These are phyloP conservation scores for Rhodotorula sp. DNA, from an alignment of 1,284 basidiomycete species.

Conservation along the genomic window DNA sequence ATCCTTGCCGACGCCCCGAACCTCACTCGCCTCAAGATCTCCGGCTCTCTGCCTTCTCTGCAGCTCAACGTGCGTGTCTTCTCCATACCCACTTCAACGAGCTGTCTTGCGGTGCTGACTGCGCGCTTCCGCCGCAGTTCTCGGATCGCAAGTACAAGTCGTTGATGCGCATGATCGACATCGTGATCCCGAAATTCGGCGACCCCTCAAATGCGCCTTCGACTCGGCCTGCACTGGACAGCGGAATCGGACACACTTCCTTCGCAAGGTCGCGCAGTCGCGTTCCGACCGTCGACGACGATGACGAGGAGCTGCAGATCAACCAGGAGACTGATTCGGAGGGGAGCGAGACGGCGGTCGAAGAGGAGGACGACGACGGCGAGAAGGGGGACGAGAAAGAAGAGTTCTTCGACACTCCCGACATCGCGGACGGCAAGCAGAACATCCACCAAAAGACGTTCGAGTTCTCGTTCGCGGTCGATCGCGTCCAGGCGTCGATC, in stretches of 20 bases:
- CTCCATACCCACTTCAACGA: too few species aligned
- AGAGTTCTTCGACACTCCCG: conserved; percentile 72
- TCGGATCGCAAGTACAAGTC: conserved; percentile 96
- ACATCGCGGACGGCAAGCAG: conserved; percentile 59
- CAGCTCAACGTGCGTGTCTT: conserved; percentile 65
- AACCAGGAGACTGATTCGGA: conserved; percentile 41
- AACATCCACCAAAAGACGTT: conserved; percentile 79
- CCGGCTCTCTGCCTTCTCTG: conserved; percentile 82
- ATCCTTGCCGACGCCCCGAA: conserved; percentile 85
- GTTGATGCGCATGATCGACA: conserved; percentile 88
- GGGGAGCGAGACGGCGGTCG: neutral
- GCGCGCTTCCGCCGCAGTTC: neutral
- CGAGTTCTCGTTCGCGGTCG: conserved; percentile 86
- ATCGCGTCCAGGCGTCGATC: conserved; percentile 77
- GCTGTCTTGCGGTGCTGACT: neutral
- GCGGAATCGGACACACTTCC: conserved; percentile 23
- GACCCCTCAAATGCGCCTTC: conserved; percentile 48
- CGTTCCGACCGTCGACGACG: conserved; percentile 55
- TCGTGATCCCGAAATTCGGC: conserved; percentile 81
- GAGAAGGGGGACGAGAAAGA: conserved; percentile 54
- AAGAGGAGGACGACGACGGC: conserved; percentile 32
- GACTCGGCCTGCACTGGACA: conserved; percentile 7
- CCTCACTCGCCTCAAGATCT: conserved; percentile 86
- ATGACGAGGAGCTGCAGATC: conserved; percentile 51
- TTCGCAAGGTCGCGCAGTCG: conserved; percentile 29